These are phyloP conservation scores for Baorangia bicolor DNA, from an alignment of 768 basidiomycete genomes.

Conservation along the genomic window DNA sequence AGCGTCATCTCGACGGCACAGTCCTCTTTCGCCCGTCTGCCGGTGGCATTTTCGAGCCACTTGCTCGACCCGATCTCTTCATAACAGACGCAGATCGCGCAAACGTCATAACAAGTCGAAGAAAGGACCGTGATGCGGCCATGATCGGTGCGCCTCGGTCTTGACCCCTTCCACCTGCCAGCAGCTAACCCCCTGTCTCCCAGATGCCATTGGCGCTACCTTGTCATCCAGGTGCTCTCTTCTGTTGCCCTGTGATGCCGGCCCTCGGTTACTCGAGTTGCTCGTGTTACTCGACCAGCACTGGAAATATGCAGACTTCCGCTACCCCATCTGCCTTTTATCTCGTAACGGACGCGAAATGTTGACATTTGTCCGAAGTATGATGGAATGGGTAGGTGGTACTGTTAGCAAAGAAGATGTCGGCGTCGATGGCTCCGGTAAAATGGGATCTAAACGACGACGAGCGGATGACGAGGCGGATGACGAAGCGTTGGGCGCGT, in stretches of 20 bases:
- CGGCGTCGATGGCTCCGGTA: conserved; percentile 67
- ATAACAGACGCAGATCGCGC: conserved; percentile 92
- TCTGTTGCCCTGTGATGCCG: conserved; percentile 89
- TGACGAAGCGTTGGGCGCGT: conserved; percentile 81
- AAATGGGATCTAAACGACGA: conserved; percentile 50
- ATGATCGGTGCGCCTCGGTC: conserved; percentile 63
- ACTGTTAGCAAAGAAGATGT: conserved; percentile 92
- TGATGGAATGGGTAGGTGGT: conserved; percentile 99
- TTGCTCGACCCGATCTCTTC: conserved; percentile 87
- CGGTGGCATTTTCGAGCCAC: conserved; percentile 81
- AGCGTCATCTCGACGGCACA: conserved; percentile 93
- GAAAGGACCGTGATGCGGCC: conserved; percentile 87
- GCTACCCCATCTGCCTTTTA: conserved; percentile 91
- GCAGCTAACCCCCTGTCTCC: not conserved
- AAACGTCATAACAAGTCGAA: conserved; percentile 76
- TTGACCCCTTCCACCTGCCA: not conserved
- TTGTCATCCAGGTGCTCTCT: conserved; percentile 78
- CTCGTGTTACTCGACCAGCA: conserved; percentile 95
- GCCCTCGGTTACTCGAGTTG: conserved; percentile 93
- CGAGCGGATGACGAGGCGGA: conserved; percentile 70
- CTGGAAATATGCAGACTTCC: conserved; percentile 86
- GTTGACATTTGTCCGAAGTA: conserved; percentile 88
- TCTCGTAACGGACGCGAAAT: conserved; percentile 90
- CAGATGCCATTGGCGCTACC: conserved; percentile 88
- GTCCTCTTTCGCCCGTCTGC: conserved; percentile 73